These are phyloP conservation scores for Phialocephala subalpina DNA, from an alignment of 2,329 filamentous ascomycete species.

Conservation along the genomic window DNA sequence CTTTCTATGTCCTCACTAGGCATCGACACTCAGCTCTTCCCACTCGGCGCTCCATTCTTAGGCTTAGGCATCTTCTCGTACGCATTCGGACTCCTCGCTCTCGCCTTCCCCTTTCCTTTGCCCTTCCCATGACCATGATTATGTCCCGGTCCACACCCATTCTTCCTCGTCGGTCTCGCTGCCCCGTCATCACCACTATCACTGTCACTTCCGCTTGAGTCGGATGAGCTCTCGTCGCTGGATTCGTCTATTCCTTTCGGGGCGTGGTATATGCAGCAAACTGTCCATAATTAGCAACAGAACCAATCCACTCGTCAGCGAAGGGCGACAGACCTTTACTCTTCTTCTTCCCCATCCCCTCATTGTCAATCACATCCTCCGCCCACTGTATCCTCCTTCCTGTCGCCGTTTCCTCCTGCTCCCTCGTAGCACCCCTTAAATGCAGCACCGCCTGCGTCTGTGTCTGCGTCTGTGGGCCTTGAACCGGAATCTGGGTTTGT, in stretches of 20 bases:
- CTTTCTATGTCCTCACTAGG: neutral
- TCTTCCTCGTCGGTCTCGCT: constrained; percentile 47
- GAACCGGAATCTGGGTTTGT: constrained; percentile 12
- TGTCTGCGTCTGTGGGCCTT: constrained; percentile 16
- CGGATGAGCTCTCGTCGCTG: constrained; percentile 69
- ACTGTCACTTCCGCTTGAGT: constrained; percentile 56
- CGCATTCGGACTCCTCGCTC: constrained; percentile 77
- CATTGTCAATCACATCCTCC: constrained; percentile 92
- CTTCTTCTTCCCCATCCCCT: constrained; percentile 91
- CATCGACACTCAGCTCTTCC: neutral
- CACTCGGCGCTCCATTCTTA: constrained; percentile 44
- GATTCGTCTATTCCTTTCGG: constrained; percentile 84
- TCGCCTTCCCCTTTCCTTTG: constrained; percentile 46
- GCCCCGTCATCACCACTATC: constrained; percentile 51
- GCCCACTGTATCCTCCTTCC: constrained; percentile 84
- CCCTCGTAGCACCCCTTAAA: constrained; percentile 38
- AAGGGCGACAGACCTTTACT: constrained; percentile 75
- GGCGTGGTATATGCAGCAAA: constrained; percentile 99
- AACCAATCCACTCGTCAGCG: neutral
- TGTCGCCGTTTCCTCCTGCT: constrained; percentile 44
- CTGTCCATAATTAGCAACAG: constrained; percentile 53
- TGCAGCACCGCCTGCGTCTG: constrained; percentile 39
- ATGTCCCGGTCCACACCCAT: constrained; percentile 39
- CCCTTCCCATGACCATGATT: constrained; percentile 47
- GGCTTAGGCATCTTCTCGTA: constrained; percentile 79